Evolutionary conservation across 768 basidiomycete species (phyloP).

Genomic region (Boletus edulis): DNA sequence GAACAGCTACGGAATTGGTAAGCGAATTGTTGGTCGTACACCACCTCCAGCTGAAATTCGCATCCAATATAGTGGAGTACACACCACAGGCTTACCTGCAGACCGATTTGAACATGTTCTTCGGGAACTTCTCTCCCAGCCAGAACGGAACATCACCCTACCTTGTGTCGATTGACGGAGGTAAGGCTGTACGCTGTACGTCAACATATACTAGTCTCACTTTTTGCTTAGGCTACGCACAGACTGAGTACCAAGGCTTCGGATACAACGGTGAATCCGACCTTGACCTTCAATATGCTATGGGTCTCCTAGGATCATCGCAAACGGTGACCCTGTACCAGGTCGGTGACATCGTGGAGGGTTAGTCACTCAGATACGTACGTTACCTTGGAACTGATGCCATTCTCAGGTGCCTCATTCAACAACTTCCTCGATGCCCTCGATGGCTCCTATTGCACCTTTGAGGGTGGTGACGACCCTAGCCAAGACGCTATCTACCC

Average conservation of each 20-base stretch:
- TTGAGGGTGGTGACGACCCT: conserved; percentile 34
- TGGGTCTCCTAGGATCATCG: not conserved
- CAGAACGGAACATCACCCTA: conserved; percentile 25
- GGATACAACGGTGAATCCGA: conserved; percentile 20
- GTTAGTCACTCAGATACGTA: too few relatives aligned
- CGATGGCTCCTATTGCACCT: conserved; percentile 34
- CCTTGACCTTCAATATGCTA: conserved; percentile 31
- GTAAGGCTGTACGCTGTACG: conserved; percentile 13
- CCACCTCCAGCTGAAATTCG: not conserved
- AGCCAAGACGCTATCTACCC: conserved; percentile 27
- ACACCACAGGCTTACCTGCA: conserved; percentile 32
- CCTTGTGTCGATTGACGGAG: conserved; percentile 36
- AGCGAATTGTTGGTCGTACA: not conserved
- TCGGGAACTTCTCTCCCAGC: conserved; percentile 16
- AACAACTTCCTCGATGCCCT: conserved; percentile 37
- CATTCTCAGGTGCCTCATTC: conserved; percentile 27
- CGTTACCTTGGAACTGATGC: too few relatives aligned
- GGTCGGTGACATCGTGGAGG: conserved; percentile 21
- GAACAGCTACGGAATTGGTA: conserved; percentile 36
- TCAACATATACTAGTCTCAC: not conserved
- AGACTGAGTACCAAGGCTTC: conserved; percentile 20
- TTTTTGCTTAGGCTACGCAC: conserved; percentile 28
- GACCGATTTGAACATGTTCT: conserved; percentile 32
- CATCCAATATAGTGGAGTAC: conserved; percentile 29
- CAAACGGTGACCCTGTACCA: conserved; percentile 34